Evolutionary conservation across 1,284 basidiomycete genomes (phyloP).

Genomic region (Cryptococcus sp.): DNA sequence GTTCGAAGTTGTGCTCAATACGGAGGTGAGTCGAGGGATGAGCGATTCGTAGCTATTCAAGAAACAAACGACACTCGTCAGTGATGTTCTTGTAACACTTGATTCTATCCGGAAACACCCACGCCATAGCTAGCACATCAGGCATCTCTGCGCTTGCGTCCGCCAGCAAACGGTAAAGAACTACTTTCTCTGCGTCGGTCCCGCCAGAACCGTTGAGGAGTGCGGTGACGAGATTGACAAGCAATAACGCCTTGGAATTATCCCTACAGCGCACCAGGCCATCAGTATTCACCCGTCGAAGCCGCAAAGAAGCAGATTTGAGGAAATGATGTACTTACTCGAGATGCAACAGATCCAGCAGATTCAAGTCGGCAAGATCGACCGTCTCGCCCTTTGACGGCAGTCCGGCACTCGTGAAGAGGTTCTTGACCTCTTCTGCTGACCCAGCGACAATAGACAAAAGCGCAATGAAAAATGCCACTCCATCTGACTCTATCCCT

Average conservation of each 20-base stretch:
- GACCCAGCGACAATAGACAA: conserved; percentile 68
- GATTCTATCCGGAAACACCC: conserved; percentile 45
- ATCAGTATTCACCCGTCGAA: conserved; percentile 53
- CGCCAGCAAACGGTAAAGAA: conserved; percentile 73
- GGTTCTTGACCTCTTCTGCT: conserved; percentile 59
- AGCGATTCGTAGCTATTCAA: conserved; percentile 69
- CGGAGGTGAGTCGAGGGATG: conserved; percentile 75
- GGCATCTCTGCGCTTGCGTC: conserved; percentile 72
- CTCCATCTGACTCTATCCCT: conserved; percentile 61
- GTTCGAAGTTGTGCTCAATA: conserved; percentile 72
- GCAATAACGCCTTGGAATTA: conserved; percentile 67
- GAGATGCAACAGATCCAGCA: conserved; percentile 52
- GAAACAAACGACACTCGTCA: not conserved
- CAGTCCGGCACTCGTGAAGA: conserved; percentile 66
- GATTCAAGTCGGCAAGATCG: conserved; percentile 57
- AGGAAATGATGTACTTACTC: conserved; percentile 37
- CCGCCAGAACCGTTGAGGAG: conserved; percentile 72
- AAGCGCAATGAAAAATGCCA: conserved; percentile 80
- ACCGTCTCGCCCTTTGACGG: conserved; percentile 59
- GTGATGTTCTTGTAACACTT: not conserved
- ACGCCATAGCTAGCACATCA: conserved; percentile 73
- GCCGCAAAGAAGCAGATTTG: not conserved
- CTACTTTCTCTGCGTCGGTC: conserved; percentile 76
- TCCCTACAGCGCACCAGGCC: conserved; percentile 52
- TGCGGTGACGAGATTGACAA: conserved; percentile 72